Evolutionary conservation across 371 early-diverging fungal species (phyloP), one percentile per base, ranked within the genome.

Genomic region (Haplosporangium sp.): DNA sequence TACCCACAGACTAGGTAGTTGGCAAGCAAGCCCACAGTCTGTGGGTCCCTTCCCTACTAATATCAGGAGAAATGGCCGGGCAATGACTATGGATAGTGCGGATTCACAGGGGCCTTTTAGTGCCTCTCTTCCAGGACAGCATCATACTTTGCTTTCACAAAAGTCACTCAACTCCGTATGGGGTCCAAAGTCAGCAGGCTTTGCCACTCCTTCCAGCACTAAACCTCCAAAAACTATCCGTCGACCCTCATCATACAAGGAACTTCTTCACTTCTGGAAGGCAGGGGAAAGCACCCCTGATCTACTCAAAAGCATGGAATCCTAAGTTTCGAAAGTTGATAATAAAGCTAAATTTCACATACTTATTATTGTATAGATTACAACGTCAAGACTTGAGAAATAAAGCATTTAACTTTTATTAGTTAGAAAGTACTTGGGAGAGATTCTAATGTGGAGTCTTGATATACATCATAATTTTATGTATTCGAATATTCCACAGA

Each of bases 231-330:
- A 67, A 52, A 35, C 8, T 7, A 67, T 71, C 19, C 59, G 72
- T 11, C 53, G 77, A 55, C 77, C 77, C 0, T 63, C 67, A 19
- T 76, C 77, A 17, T 76, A 76, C 50, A 71, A 71, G 65, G 77
- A 76, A 19, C 59, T 76, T 50, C 57, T 76, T 34, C 77, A 76
- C 56, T 76, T 71, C 48, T 76, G 77, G 77, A 76, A 76, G 57
- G 77, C 77, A 10, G 77, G 77, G 5, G 77, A 68, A 5, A 71
- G 72, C 11, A 68, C 71, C 2, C 71, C 77, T 0, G 68, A 76
- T 47, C 61, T 76, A 10, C 64, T 76, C 53, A 70, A 63, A 40
- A 27, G 20, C 19, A 40, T 27, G 13, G 45, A 45, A 10, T 45
- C 45, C 45, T 45, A 45, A 15, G 15, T 15, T 2, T 45, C 9